Evolutionary conservation across 2,329 filamentous ascomycete species (phyloP).

Genomic region (Cladosporium sp.): DNA sequence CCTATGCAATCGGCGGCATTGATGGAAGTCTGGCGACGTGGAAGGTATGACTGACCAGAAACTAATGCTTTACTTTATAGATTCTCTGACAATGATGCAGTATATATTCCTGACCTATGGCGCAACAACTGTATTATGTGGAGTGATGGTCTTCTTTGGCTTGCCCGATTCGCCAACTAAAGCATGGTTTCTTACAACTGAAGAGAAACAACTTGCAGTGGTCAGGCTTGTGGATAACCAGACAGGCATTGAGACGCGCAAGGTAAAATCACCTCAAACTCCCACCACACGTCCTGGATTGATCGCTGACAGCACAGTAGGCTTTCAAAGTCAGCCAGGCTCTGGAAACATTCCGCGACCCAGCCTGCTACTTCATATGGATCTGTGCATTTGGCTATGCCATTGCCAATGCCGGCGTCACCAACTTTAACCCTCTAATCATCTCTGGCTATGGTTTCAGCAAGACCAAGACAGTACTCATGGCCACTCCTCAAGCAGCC

Average conservation of each 20-base stretch:
- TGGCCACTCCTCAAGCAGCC: conserved; percentile 61
- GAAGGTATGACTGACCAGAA: not conserved
- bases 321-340: conserved; percentile 41
- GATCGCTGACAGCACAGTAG: not conserved
- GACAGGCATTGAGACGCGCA: not conserved
- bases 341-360: conserved; percentile 51
- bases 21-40: not conserved
- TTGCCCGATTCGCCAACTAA: conserved; percentile 48
- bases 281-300: not conserved
- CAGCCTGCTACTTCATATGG: conserved; percentile 62
- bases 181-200: conserved; percentile 44
- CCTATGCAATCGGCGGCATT: not conserved
- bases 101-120: not conserved
- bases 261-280: not conserved
- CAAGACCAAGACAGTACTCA: conserved; percentile 55
- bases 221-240: not conserved
- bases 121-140: conserved; percentile 22
- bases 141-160: conserved; percentile 39
- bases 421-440: conserved; percentile 53
- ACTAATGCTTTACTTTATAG: not conserved
- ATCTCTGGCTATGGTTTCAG: conserved; percentile 50
- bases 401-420: conserved; percentile 58
- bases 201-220: conserved; percentile 50
- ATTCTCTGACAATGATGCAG: not conserved
- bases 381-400: conserved; percentile 55